Base-by-base conservation (phyloP, 1,284 basidiomycete species). In the Tylopilus sp. region DNA sequence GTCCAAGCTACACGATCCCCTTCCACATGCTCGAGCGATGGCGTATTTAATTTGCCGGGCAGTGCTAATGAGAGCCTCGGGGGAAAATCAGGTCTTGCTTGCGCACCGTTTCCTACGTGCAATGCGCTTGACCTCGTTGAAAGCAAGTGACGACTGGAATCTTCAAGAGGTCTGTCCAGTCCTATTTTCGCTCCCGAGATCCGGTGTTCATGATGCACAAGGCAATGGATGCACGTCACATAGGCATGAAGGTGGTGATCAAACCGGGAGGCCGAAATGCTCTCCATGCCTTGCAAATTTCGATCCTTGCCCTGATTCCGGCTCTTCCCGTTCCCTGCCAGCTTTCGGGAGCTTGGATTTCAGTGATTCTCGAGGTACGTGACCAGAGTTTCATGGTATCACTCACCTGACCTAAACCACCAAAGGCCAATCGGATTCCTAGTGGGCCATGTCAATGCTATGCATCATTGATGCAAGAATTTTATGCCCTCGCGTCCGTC, bases 401-500 rank as follows among this genome's bases (percentile, higher is more conserved):
- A 5, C n/a, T 28, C 23, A 16, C 9, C 8, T 30, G 11, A 40
- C 34, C 34, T 46, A 13, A 53, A 15, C n/a, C 6, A 44, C 29
- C 13, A 8, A 49, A 57, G 57, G 34, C 23, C 50, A 51, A 48
- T 42, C 46, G 52, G 21, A 49, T 46, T 29, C 23, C 47, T 3
- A 37, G 46, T 6, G 67, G 70, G 49, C 52, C 64, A 30, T 71
- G 64, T 30, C 59, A 67, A 36, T 70, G 64, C 23, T 89, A 84
- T 52, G 71, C 84, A 16, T 60, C 67, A 19, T 69, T 89, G 41
- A 73, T 80, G 65, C 79, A 82, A 33, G 64, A 68, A 6, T 63
- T 89, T 1, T 94, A 94, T 64, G 66, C 61, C 28, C 59, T 89
- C 34, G 79, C 82, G 28, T 89, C 85, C 56, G 69, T 72, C 37